These are phyloP conservation scores for Alternaria arborescens DNA, from an alignment of 2,329 filamentous ascomycete species.

Conservation along the genomic window DNA sequence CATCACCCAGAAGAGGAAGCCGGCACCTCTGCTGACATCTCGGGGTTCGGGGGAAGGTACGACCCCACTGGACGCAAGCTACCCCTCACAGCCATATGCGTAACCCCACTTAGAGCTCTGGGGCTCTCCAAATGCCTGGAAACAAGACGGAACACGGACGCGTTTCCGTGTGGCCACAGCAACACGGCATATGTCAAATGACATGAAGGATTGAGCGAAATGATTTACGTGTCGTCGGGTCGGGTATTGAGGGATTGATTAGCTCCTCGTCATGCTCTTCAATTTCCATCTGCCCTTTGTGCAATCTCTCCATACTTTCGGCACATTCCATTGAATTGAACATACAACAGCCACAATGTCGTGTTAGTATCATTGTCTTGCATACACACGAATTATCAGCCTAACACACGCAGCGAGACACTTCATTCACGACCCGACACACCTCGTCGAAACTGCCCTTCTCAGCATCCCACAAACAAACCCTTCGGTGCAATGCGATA, in stretches of 20 bases:
- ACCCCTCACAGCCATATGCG: conserved; percentile 13
- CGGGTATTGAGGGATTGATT: conserved; percentile 6
- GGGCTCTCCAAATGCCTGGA: background rate
- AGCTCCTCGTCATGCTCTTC: background rate
- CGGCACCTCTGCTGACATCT: conserved; percentile 4
- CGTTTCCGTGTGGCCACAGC: conserved; percentile 9
- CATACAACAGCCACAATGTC: conserved; percentile 7
- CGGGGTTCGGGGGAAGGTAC: conserved; percentile 8
- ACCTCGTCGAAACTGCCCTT: conserved; percentile 80
- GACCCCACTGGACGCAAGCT: conserved; percentile 13
- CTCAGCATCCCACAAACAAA: conserved; percentile 82
- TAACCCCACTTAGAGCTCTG: conserved; percentile 11
- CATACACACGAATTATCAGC: background rate
- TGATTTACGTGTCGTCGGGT: conserved; percentile 5
- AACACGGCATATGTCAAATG: conserved; percentile 12
- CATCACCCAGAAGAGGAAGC: conserved; percentile 6
- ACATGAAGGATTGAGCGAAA: conserved; percentile 2
- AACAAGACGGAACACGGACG: conserved; percentile 6
- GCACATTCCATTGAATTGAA: background rate
- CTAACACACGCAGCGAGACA: conserved; percentile 67
- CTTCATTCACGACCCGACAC: conserved; percentile 84
- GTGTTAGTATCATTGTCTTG: conserved; percentile 3
- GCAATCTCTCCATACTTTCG: background rate
- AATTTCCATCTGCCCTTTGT: background rate
- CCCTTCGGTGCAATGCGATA: conserved; percentile 80